These are phyloP conservation scores for Leccinum angustisporum DNA, from an alignment of 1,284 basidiomycete species.

Conservation along the genomic window DNA sequence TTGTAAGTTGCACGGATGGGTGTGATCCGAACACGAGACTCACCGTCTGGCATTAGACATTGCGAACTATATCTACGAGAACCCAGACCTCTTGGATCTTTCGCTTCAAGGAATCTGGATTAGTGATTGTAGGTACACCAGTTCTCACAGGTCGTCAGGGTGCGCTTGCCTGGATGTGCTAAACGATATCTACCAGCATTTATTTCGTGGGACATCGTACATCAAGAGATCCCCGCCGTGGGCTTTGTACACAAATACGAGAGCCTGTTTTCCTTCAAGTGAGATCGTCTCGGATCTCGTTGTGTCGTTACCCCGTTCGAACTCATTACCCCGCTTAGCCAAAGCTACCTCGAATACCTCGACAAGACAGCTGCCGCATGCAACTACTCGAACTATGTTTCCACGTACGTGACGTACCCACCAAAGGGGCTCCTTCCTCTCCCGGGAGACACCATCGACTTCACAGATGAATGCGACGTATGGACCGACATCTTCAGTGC, in stretches of 20 bases:
- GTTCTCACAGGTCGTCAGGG: slow-evolving; percentile 19
- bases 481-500: slow-evolving; percentile 64
- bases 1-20: slow-evolving; percentile 22
- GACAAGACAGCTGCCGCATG: slow-evolving; percentile 55
- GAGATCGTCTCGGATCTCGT: not conserved
- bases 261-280: slow-evolving; percentile 72
- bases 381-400: slow-evolving; percentile 62
- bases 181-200: slow-evolving; percentile 39
- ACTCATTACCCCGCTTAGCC: slow-evolving; percentile 41
- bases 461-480: slow-evolving; percentile 57
- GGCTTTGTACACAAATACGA: slow-evolving; percentile 70
- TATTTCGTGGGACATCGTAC: slow-evolving; percentile 59
- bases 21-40: not conserved
- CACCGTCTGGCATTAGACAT: slow-evolving; percentile 51
- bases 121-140: slow-evolving; percentile 54
- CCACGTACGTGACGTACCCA: slow-evolving; percentile 66
- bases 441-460: slow-evolving; percentile 48
- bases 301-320: too few species aligned
- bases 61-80: slow-evolving; percentile 67
- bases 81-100: slow-evolving; percentile 53
- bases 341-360: slow-evolving; percentile 61
- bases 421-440: slow-evolving; percentile 59
- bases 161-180: not conserved
- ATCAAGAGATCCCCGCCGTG: slow-evolving; percentile 66
- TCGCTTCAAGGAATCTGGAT: slow-evolving; percentile 72